Percentiles rank a stretch among this genome's conserved stretches.
Conservation (phyloP, 2,329 filamentous ascomycete genomes). For the Talaromyces sp. region DNA sequence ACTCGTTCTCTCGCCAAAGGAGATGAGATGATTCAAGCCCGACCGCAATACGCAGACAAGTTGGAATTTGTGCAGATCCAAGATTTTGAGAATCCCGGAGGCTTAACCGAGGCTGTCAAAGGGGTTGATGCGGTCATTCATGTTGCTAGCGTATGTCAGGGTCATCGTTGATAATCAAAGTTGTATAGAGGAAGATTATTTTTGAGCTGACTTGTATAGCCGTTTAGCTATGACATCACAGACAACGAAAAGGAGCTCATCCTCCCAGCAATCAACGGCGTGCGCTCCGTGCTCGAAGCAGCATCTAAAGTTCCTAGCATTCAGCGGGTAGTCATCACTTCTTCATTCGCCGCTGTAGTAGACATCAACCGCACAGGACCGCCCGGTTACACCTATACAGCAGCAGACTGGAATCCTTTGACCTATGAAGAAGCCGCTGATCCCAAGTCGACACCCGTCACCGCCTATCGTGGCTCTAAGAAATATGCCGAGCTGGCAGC, state of each 20-base stretch:
- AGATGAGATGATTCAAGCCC: conserved; percentile 14
- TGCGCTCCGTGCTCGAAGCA: conserved; percentile 15
- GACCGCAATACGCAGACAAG: conserved; percentile 13
- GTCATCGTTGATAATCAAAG: not conserved
- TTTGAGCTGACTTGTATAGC: not conserved
- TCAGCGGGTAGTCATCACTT: conserved; percentile 16
- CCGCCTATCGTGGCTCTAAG: conserved; percentile 19
- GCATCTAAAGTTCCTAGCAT: conserved; percentile 7
- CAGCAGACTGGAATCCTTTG: conserved; percentile 17
- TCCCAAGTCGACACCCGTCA: conserved; percentile 4
- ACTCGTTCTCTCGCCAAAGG: conserved; percentile 19
- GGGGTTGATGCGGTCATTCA: conserved; percentile 17
- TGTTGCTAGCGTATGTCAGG: conserved; percentile 13
- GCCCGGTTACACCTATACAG: conserved; percentile 17
- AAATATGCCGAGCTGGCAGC: conserved; percentile 23
- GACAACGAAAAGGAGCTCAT: conserved; percentile 20
- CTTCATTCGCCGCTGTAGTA: conserved; percentile 17
- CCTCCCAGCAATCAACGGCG: conserved; percentile 17
- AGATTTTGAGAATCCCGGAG: conserved; percentile 12
- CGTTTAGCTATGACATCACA: conserved; percentile 9
- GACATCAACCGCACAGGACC: conserved; percentile 9
- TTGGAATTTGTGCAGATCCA: conserved; percentile 17
- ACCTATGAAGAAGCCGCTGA: conserved; percentile 16
- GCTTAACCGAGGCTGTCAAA: conserved; percentile 10
- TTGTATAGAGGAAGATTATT: not conserved